Base-by-base conservation (phyloP, 164 flowering plant genomes). In the Litsea cubeba region DNA sequence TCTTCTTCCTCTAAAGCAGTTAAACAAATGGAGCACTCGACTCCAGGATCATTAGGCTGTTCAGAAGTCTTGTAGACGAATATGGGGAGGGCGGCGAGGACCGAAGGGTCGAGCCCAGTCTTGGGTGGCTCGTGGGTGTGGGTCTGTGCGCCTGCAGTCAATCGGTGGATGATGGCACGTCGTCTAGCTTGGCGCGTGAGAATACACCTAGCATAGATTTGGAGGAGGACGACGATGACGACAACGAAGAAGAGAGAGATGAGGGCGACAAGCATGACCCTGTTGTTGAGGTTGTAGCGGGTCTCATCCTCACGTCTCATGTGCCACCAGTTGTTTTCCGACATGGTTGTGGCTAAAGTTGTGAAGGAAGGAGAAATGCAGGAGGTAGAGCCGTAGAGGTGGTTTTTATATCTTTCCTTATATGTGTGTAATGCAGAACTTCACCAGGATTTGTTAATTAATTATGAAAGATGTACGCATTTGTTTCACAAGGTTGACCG, bases 11-110 rank as follows among this genome's bases (percentile, higher is more conserved):
- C 81, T 23, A 87, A 23, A 6, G 49, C 28, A 28, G 79, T 62
- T 76, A 88, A 74, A 75, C 91, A 88, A 5, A 87, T 80, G 3
- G 90, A 54, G 78, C 90, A 89, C 69, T 85, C 89, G 12, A 51
- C 18, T 18, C 40, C 69, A 7, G 64, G 1, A 1, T 25, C 70
- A 15, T 72, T 76, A 23, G 10, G 3, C 46, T 40, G 62, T 12
- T 77, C 73, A 6, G 75, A 17, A 24, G 23, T 6, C 68, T 72
- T 79, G 71, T 81, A 84, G 4, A 50, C 18, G 70, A 82, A 81
- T 6, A 57, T 15, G 0, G 91, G 89, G 35, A 88, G 68, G 8
- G 85, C 69, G 46, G 83, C 80, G 3, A 86, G 81, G 54, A 79
- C 81, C 2, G 76, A 70, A 5, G 78, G 80, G 23, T 81, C 82